These are phyloP conservation scores for Pisolithus albus DNA, from an alignment of 768 basidiomycete genomes.

Conservation along the genomic window DNA sequence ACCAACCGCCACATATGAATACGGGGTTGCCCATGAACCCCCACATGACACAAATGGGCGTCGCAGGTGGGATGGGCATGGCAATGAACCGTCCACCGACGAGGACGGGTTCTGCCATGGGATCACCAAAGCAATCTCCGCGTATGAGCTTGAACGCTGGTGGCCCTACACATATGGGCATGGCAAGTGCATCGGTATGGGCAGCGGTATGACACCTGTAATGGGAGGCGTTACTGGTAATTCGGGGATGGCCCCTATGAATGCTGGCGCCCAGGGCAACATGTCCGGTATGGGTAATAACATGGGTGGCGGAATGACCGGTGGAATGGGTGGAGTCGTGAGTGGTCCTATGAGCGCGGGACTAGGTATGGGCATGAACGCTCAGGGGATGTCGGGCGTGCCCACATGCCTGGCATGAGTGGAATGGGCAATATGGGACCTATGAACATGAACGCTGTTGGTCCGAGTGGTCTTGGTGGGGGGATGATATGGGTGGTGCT, in stretches of 20 bases:
- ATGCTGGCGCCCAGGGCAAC: constrained; percentile 8
- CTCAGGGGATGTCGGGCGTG: constrained; percentile 9
- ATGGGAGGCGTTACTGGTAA: constrained; percentile 7
- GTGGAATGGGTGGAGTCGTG: constrained; percentile 11
- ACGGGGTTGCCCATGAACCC: constrained; percentile 5
- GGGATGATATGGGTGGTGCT: constrained; percentile 24
- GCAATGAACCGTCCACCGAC: constrained; percentile 25
- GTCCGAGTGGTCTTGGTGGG: constrained; percentile 14
- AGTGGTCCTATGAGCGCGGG: constrained; percentile 8
- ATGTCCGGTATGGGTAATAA: constrained; percentile 9
- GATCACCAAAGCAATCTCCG: constrained; percentile 25
- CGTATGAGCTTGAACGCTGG: constrained; percentile 10
- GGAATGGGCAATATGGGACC: constrained; percentile 14
- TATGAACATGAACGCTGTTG: constrained; percentile 15
- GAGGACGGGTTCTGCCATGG: constrained; percentile 23
- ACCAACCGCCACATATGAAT: constrained; percentile 18
- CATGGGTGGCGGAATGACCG: constrained; percentile 4
- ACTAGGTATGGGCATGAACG: constrained; percentile 13
- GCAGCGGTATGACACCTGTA: constrained; percentile 8
- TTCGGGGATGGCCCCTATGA: constrained; percentile 1
- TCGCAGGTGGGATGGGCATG: constrained; percentile 12
- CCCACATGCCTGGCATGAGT: constrained; percentile 10
- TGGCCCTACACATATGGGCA: constrained; percentile 7
- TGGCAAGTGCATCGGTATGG: neutral
- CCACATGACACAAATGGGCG: constrained; percentile 13